Base-by-base conservation (phyloP, 768 basidiomycete species). In the Cytidiella melzeri region DNA sequence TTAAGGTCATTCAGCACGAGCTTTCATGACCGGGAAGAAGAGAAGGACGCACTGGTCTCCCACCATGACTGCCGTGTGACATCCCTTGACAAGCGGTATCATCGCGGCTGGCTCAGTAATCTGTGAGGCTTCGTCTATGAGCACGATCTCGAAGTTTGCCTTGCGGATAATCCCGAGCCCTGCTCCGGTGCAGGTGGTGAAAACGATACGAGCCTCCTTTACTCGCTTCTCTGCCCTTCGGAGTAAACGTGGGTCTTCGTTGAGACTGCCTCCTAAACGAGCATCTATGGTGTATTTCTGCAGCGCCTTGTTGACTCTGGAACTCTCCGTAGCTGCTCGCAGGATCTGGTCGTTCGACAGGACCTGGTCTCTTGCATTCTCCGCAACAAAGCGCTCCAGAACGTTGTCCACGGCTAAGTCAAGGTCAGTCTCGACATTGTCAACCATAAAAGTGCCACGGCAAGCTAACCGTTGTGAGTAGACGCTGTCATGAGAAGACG, bases 81-180 rank as follows among this genome's bases (percentile, higher is more conserved):
- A 74, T 2, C 81, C 83, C 58, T 85, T 85, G 9, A 83, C 80
- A 3, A 86, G 67, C 0, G 84, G 82, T 26, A 85, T 83, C 28
- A 85, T 67, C 0, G 82, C 75, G 43, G 73, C 74, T 2, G 82
- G 79, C 54, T 86, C 84, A 0, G 81, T 84, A 7, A 85, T 76
- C 58, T 84, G 83, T 0, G 82, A 84, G 0, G 83, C 83, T 55
- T 85, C 82, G 57, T 86, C 84, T 37, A 85, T 81, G 40, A 85
- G 65, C 0, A 77, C 80, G 19, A 79, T 75, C 36, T 77, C 77
- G 55, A 84, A 85, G 48, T 80, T 67, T 15, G 67, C 39, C 13
- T 80, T 76, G 41, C 77, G 69, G 26, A 84, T 54, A 12, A 78
- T 72, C 5, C 81, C 81, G 7, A 84, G 63, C 3, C 81, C 81